Evolutionary conservation across 495 filamentous ascomycete genomes (phyloP).

Genomic region (Schizothecium vesticola): DNA sequence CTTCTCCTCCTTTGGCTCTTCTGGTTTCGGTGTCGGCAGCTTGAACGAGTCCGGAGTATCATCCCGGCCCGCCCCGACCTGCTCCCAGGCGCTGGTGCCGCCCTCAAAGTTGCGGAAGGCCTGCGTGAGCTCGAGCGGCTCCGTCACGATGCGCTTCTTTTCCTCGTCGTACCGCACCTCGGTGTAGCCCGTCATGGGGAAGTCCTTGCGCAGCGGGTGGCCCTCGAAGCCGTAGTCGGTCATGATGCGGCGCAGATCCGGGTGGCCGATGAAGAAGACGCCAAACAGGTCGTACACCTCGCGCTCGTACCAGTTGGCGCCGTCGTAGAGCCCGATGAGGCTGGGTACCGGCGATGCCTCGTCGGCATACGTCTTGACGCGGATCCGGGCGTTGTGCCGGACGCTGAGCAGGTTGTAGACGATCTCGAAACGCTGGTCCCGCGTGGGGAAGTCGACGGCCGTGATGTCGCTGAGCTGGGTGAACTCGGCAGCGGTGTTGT

Average conservation of each 20-base stretch:
- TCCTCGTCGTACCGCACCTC: conserved; percentile 98
- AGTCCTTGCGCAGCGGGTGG: conserved; percentile 95
- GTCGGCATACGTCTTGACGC: conserved; percentile 98
- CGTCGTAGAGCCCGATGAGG: conserved; percentile 79
- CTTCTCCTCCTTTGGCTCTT: conserved; percentile 88
- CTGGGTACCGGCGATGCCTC: conserved; percentile 93
- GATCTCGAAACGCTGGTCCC: conserved; percentile 91
- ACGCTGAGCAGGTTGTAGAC: conserved; percentile 97
- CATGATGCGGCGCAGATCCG: conserved; percentile 96
- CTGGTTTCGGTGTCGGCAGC: conserved; percentile 89
- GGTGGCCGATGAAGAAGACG: conserved; percentile 92
- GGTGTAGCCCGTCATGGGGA: conserved; percentile 96
- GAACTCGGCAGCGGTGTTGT: conserved; percentile 95
- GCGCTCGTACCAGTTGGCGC: conserved; percentile 98
- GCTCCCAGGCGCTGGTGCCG: conserved; percentile 78
- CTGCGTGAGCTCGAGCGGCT: conserved; percentile 95
- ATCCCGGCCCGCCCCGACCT: conserved; percentile 77
- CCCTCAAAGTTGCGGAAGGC: conserved; percentile 99
- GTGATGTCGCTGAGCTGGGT: conserved; percentile 91
- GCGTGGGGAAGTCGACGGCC: conserved; percentile 90
- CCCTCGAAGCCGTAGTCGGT: conserved; percentile 99
- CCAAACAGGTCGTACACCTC: conserved; percentile 98
- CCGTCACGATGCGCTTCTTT: conserved; percentile 98
- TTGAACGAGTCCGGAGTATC: conserved; percentile 86
- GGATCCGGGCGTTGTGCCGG: conserved; percentile 90